phyloP scores from a whole-genome alignment of 2,329 filamentous ascomycete species.

The Endocalyx cinctus region DNA sequence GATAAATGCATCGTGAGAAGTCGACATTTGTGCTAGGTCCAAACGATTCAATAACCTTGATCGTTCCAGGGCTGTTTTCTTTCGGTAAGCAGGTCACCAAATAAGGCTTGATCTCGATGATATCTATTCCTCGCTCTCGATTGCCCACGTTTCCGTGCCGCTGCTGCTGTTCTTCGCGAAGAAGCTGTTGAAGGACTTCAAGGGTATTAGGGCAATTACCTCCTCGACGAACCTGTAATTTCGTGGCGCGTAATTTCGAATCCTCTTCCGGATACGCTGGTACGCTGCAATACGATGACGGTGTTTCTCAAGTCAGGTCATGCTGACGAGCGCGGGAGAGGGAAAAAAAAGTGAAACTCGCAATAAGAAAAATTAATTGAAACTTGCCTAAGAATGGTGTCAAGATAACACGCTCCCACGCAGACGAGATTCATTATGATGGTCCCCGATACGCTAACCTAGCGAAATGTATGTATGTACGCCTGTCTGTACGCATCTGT shows the following conservation, averaged over 20 bases:
- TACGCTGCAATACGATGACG: slow-evolving; percentile 40
- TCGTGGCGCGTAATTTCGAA: slow-evolving; percentile 64
- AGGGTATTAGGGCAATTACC: slow-evolving; percentile 71
- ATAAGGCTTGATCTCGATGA: slow-evolving; percentile 28
- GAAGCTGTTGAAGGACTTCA: slow-evolving; percentile 64
- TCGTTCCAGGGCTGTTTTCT: slow-evolving; percentile 43
- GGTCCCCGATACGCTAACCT: too few relatives aligned
- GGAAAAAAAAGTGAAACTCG: too few relatives aligned
- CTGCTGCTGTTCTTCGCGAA: slow-evolving; percentile 20
- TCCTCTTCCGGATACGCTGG: slow-evolving; percentile 66
- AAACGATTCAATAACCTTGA: slow-evolving; percentile 52
- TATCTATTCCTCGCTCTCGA: too few relatives aligned
- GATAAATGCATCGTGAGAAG: slow-evolving; percentile 55
- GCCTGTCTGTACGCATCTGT: too few relatives aligned
- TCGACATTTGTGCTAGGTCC: slow-evolving; percentile 36
- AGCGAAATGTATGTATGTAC: too few relatives aligned
- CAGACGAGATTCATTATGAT: slow-evolving; percentile 55
- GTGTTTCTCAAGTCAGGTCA: not conserved
- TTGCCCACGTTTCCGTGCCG: slow-evolving; percentile 10
- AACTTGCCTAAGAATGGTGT: slow-evolving; percentile 63
- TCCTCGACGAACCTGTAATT: slow-evolving; percentile 56
- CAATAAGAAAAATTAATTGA: too few relatives aligned
- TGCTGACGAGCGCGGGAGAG: too few relatives aligned
- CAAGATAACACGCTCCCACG: slow-evolving; percentile 65
- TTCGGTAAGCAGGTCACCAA: slow-evolving; percentile 52